Base-by-base conservation (phyloP, 495 filamentous ascomycete species). In the Chaetomium tenue region DNA sequence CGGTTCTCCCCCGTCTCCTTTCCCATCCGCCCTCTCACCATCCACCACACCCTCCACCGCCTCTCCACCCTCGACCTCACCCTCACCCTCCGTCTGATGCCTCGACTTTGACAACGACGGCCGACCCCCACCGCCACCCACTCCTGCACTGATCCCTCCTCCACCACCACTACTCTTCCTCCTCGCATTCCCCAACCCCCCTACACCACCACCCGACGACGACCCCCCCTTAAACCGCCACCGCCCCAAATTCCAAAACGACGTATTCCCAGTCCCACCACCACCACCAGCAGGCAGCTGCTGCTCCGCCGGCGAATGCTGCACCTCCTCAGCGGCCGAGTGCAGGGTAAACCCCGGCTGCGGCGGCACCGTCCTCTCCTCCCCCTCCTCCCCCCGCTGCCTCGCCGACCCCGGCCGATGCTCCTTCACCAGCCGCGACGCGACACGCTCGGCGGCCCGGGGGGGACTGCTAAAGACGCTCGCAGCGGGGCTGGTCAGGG, bases 171-270 rank as follows among this genome's bases (percentile, higher is more conserved):
- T 57, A 37, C 64, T 70, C 22, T 67, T 63, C n/a, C 60, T 3
- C 5, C 66, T 56, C 2, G 61, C 56, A 20, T n/a, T 48, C 9
- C 40, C 39, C 30, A 22, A 61, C 62, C 25, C 56, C 62, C 25
- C 56, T 57, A 5, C 55, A 12, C n/a, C 46, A 44, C 33, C 33
- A 3, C 54, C 47, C 37, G 58, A 54, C 37, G 64, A 61, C 25
- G 64, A 61, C 11, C 60, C 61, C 12, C 55, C 58, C 47, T 72
- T 75, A 20, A 73, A 66, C 0, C 72, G 72, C 79, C 78, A 82
- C 48, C 75, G 74, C 20, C 76, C 75, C 30, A 81, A 68, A 56
- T 79, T 79, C 78, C 79, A 80, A 61, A 81, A 81, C 7, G 76
- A 76, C 15, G 57, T 30, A 71, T 70, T 16, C 67, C 69, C 15